Conservation (phyloP, 129 eudicot species). For the Flaveria brownii region DNA sequence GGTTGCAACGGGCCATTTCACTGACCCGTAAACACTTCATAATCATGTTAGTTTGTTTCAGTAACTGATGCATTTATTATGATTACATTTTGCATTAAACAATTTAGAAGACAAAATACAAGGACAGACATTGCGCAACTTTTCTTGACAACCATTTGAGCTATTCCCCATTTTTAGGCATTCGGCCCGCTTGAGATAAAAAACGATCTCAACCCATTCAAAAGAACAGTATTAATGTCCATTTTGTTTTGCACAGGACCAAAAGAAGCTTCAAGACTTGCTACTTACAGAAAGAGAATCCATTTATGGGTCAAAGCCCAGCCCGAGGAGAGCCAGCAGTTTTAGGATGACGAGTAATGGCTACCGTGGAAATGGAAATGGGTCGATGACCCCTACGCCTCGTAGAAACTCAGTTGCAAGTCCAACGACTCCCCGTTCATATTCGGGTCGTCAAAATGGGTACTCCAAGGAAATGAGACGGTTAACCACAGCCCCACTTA, state of each 20-base stretch:
- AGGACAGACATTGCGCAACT: background rate
- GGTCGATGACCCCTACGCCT: slow-evolving; percentile 74
- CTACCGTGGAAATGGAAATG: slow-evolving; percentile 56
- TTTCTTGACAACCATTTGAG: background rate
- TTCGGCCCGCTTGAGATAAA: background rate
- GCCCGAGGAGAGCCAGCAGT: slow-evolving; percentile 84
- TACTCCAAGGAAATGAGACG: slow-evolving; percentile 80
- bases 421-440: slow-evolving; percentile 80
- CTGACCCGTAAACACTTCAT: background rate
- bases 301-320: slow-evolving; percentile 79
- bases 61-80: too few species aligned
- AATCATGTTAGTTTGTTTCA: too few species aligned
- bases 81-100: background rate
- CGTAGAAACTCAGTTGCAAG: slow-evolving; percentile 65
- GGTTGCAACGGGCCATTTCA: background rate
- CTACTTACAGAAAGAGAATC: slow-evolving; percentile 77
- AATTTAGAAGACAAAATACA: background rate
- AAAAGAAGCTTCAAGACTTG: slow-evolving; percentile 82
- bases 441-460: slow-evolving; percentile 72
- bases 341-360: slow-evolving; percentile 65
- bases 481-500: slow-evolving; percentile 68
- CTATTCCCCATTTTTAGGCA: background rate
- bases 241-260: slow-evolving; percentile 50
- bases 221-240: slow-evolving; percentile 13
- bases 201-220: background rate